These are phyloP conservation scores for Fusarium sp. DNA, from an alignment of 2,329 filamentous ascomycete species.

Conservation along the genomic window DNA sequence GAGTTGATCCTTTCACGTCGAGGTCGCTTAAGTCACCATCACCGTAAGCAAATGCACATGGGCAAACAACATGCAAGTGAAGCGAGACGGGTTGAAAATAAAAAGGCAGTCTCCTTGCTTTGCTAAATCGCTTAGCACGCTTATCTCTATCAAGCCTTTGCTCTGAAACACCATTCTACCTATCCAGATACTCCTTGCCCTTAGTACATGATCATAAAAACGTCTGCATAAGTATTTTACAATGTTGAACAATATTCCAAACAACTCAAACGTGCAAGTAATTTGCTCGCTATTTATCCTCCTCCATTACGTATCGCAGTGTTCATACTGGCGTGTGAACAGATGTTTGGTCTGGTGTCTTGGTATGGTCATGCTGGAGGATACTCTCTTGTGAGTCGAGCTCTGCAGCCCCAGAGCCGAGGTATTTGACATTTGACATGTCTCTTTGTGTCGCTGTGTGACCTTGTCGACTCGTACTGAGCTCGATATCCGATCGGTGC, in stretches of 20 bases:
- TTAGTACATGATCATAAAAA: neutral
- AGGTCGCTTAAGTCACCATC: neutral
- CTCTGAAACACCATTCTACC: neutral
- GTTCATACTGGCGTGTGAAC: neutral
- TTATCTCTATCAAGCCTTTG: neutral
- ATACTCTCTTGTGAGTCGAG: constrained; percentile 27
- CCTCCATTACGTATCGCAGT: neutral
- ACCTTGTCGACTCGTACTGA: neutral
- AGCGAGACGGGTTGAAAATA: neutral
- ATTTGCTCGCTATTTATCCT: too few species aligned
- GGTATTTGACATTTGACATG: constrained; percentile 6
- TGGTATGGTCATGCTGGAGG: constrained; percentile 1
- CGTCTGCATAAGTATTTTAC: neutral
- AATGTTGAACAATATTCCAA: neutral
- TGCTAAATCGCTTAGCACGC: neutral
- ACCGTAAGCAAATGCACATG: neutral
- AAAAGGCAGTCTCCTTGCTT: neutral
- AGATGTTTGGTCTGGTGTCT: neutral
- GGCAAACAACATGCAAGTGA: neutral
- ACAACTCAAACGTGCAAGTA: neutral
- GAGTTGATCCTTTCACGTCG: neutral
- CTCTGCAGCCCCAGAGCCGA: constrained; percentile 13
- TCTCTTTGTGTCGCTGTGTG: neutral
- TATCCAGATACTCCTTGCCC: neutral
- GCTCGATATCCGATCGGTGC: constrained; percentile 20